These are phyloP conservation scores for Tetratostichococcus sp. DNA, from an alignment of 139 green algal genomes.

Conservation along the genomic window DNA sequence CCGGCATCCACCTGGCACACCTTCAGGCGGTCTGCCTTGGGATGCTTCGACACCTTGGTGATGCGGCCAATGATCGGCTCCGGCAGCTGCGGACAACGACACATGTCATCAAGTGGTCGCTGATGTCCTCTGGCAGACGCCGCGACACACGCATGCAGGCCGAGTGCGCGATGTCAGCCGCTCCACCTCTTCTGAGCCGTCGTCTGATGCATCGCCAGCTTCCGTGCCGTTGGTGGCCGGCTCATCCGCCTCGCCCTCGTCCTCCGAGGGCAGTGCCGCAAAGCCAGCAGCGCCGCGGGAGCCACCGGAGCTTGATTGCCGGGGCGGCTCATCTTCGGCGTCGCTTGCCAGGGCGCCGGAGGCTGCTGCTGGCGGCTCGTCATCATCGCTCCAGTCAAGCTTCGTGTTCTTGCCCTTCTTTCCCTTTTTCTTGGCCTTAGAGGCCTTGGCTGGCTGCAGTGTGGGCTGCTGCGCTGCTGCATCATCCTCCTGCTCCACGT, in stretches of 20 bases:
- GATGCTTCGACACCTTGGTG: slow-evolving; percentile 42
- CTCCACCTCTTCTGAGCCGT: slow-evolving; percentile 24
- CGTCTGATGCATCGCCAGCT: slow-evolving; percentile 36
- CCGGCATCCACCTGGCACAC: slow-evolving; percentile 51
- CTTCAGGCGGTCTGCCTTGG: slow-evolving; percentile 59
- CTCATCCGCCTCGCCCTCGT: slow-evolving; percentile 27
- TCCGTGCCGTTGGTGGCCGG: slow-evolving; percentile 12
- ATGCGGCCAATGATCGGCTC: slow-evolving; percentile 36
- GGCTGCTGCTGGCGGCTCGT: slow-evolving; percentile 22
- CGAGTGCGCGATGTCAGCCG: not conserved
- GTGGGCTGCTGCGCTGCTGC: slow-evolving; percentile 5
- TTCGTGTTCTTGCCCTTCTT: slow-evolving; percentile 55
- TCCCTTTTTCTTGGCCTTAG: slow-evolving; percentile 60
- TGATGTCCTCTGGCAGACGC: too few species aligned
- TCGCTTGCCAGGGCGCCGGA: slow-evolving; percentile 8
- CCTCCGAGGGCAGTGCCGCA: slow-evolving; percentile 33
- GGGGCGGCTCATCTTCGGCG: not conserved
- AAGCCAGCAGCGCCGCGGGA: slow-evolving; percentile 2
- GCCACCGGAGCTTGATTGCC: not conserved
- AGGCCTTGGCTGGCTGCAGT: not conserved
- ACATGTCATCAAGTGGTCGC: slow-evolving; percentile 17
- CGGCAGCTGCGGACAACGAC: not conserved
- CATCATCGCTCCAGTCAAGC: slow-evolving; percentile 49
- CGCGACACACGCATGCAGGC: slow-evolving; percentile 7
- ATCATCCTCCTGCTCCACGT: slow-evolving; percentile 10